Evolutionary conservation across 1,139 yeast species (phyloP), one percentile per base, ranked within the genome.

Genomic region (Yamadazyma kanchanaburiensis): DNA sequence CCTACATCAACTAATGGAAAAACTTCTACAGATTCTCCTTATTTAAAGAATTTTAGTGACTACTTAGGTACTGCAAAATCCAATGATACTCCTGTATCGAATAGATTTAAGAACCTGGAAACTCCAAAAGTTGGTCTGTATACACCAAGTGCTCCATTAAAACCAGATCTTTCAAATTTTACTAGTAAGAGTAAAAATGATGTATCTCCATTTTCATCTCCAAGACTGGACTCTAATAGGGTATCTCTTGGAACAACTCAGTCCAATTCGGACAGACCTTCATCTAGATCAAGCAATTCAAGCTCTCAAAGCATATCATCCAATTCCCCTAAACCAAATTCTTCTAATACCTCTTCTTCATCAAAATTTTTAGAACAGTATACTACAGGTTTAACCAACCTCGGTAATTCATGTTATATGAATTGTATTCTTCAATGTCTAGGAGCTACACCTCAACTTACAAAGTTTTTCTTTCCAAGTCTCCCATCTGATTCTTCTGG

Each of bases 341-440:
- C n/a, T n/a, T n/a, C n/a, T n/a, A 20, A 14, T 3, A 21, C 21
- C 14, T 4, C 39, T 1, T 45, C 41, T 32, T 49, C 58, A 3
- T 33, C 40, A 2, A 49, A 46, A 19, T 55, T 60, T 32, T 48
- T 63, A 9, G 59, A 58, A 26, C 58, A 55, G 30, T 63, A 60
- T 37, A 45, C 64, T 4, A 68, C 74, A 0, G 95, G 96, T 0
- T 63, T 91, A 21, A 71, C 71, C 29, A 91, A 91, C 49, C 67
- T 85, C 40, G 96, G 97, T 1, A 91, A 88, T 48, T 84, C 96
- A 0, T 91, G 98, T 55, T 91, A 91, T 54, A 82, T 91, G 80
- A 91, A 91, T 55, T 85, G 96, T 47, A 74, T 91, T 34, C 58
- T 91, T 12, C 98, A 91, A 55, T 89, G 97, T 51, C 60, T 91